Percentiles rank a stretch among this genome's conserved stretches.
Conservation (phyloP, 2,329 filamentous ascomycete species). For the Pyricularia pennisetigena region DNA sequence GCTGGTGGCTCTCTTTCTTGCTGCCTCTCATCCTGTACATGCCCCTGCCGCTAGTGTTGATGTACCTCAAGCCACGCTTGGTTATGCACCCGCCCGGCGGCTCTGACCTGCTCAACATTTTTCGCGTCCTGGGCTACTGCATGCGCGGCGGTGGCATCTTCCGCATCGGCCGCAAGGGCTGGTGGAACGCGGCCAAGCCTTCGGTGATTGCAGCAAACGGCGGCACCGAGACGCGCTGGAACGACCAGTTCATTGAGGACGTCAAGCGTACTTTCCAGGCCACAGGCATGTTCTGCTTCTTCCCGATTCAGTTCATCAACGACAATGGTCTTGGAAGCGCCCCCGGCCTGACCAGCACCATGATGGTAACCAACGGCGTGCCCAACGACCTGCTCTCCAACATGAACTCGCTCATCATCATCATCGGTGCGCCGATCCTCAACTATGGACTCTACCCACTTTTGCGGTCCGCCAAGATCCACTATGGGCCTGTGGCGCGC, state of each 20-base stretch:
- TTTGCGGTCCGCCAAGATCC: constrained; percentile 38
- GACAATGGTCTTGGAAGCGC: constrained; percentile 40
- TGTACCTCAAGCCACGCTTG: constrained; percentile 30
- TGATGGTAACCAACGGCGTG: constrained; percentile 37
- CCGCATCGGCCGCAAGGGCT: constrained; percentile 26
- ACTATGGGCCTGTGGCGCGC: constrained; percentile 47
- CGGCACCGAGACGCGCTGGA: constrained; percentile 18
- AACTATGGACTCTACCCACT: constrained; percentile 45
- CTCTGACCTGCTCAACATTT: constrained; percentile 32
- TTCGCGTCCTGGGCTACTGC: constrained; percentile 28
- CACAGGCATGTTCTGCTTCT: constrained; percentile 37
- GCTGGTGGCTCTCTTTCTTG: constrained; percentile 62
- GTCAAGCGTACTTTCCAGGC: constrained; percentile 40
- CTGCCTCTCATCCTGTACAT: constrained; percentile 29
- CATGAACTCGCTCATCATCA: constrained; percentile 48
- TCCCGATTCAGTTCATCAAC: constrained; percentile 33
- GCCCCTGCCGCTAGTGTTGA: constrained; percentile 28
- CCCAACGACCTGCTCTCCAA: constrained; percentile 53
- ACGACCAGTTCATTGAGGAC: constrained; percentile 37
- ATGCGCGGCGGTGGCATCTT: constrained; percentile 27
- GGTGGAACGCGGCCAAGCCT: constrained; percentile 17
- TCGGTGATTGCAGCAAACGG: constrained; percentile 24
- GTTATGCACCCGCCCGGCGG: constrained; percentile 33
- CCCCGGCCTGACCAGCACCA: constrained; percentile 35
- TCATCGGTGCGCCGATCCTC: constrained; percentile 46